Evolutionary conservation across 306 rosid species (phyloP).

Genomic region (Cicer yamashitae): DNA sequence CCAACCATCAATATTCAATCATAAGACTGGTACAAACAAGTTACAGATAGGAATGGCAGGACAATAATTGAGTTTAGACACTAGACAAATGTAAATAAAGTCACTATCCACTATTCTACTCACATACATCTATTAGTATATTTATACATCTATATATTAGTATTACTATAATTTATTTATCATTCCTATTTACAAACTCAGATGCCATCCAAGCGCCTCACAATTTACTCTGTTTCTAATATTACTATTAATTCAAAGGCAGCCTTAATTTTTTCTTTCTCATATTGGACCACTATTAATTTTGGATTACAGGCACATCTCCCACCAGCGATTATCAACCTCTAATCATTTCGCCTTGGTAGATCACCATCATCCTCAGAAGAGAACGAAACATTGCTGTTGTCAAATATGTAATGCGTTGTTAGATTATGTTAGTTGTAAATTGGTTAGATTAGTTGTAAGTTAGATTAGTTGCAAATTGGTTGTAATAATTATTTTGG

Average conservation of each 20-base stretch:
- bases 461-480: too few species aligned
- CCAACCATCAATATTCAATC: neutral
- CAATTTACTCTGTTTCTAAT: neutral
- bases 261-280: neutral
- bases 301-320: neutral
- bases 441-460: too few species aligned
- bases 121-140: neutral
- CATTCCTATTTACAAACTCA: neutral
- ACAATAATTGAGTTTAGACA: slow-evolving; percentile 6
- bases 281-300: neutral
- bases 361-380: neutral
- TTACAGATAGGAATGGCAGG: neutral
- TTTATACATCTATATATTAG: too few species aligned
- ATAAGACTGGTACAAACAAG: neutral
- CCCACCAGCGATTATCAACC: neutral
- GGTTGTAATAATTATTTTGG: too few species aligned
- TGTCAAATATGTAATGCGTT: neutral
- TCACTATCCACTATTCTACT: neutral
- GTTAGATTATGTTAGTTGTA: too few species aligned
- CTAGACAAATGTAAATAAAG: neutral
- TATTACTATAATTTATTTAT: neutral
- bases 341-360: neutral
- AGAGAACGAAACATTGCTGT: neutral
- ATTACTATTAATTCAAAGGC: neutral
- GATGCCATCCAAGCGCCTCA: neutral